These are phyloP conservation scores for Penicillium roqueforti DNA, from an alignment of 495 filamentous ascomycete species.

Conservation along the genomic window DNA sequence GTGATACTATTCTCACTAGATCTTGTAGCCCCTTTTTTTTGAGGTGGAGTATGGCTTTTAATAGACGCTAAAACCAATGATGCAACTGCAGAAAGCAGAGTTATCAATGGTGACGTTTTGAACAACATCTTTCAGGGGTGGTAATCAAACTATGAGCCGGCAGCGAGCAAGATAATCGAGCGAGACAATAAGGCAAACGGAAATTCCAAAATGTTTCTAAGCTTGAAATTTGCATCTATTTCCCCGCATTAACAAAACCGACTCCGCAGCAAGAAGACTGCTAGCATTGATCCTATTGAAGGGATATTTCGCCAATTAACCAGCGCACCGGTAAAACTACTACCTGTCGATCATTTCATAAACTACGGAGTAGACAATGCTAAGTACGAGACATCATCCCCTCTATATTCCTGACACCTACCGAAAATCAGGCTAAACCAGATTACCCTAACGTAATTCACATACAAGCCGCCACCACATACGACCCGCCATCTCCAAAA, in stretches of 20 bases:
- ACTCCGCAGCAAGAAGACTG: not conserved
- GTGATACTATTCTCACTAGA: constrained; percentile 1
- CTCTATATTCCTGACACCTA: not conserved
- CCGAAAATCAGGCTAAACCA: constrained; percentile 6
- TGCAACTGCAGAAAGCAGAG: not conserved
- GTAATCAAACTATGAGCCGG: not conserved
- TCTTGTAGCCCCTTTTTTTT: constrained; percentile 11
- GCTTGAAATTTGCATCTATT: not conserved
- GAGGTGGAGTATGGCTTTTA: not conserved
- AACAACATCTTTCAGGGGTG: not conserved
- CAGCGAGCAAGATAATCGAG: not conserved
- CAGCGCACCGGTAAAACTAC: not conserved
- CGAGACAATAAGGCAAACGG: not conserved
- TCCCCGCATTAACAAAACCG: constrained; percentile 1
- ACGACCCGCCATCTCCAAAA: too few species aligned
- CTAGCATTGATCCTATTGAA: not conserved
- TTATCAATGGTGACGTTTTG: not conserved
- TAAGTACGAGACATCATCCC: not conserved
- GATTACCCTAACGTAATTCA: too few species aligned
- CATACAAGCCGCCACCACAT: too few species aligned
- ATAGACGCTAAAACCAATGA: not conserved
- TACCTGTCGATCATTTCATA: not conserved
- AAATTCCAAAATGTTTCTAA: not conserved
- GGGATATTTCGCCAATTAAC: constrained; percentile 5
- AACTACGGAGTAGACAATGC: not conserved